Base-by-base conservation (phyloP, 1,284 basidiomycete species). In the Pseudozyma sp. region DNA sequence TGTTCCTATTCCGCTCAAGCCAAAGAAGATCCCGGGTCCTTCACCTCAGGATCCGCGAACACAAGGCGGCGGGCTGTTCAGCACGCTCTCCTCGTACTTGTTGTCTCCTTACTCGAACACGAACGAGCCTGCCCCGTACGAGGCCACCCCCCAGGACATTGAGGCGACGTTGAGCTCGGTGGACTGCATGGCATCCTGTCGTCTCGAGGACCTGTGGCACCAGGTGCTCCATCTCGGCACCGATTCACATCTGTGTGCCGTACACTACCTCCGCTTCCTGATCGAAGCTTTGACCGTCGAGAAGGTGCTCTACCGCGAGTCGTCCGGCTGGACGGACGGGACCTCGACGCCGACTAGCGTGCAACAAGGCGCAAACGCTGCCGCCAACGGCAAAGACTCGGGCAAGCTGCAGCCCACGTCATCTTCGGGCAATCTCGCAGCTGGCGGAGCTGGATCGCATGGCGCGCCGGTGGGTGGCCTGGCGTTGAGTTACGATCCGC, bases 91-190 rank as follows among this genome's bases (percentile, higher is more conserved):
- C 2, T 97, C 94, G 0, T 99, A 99, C 85, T 88, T 99, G 65
- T 90, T 99, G 87, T 97, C 95, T 14, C 97, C 97, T 0, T 98
- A 98, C 30, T 85, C 89, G 24, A 90, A 88, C 77, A 87, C 88
- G 7, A 92, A 94, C 30, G 87, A 89, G 17, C 85, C 91, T 14
- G 76, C 78, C 0, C 89, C 93, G 3, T 92, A 93, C 10, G 85
- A 86, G 44, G 84, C 85, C 14, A 93, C 91, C 0, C 92, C 94
- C 30, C 88, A 92, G 31, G 95, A 99, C 78, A 87, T 98, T 19
- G 97, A 99, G 85, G 94, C 91, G 64, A 97, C 96, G 0, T 87
- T 99, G 8, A 95, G 93, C 71, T 92, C 97, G 1, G 92, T 97
- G 49, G 97, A 99, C 84, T 98, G 94, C 82, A 91, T 99, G 68